phyloP scores from a whole-genome alignment of 371 early-diverging fungal species.

The Rhizopus microsporus region DNA sequence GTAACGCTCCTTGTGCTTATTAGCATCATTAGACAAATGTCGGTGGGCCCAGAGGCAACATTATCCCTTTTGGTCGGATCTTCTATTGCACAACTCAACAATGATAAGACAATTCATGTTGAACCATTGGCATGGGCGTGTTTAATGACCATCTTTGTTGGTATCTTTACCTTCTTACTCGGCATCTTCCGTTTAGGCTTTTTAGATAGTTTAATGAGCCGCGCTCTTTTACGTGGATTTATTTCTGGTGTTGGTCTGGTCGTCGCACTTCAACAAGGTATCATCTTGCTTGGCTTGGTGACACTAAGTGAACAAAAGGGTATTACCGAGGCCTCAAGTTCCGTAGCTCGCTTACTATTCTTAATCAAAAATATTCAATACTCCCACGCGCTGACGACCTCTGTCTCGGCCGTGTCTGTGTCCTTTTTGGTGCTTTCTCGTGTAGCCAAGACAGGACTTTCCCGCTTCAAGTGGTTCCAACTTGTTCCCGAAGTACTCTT shows the following conservation, averaged over 20 bases:
- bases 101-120: slow-evolving; percentile 37
- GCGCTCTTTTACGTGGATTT: slow-evolving; percentile 90
- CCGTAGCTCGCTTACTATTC: slow-evolving; percentile 70
- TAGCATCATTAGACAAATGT: slow-evolving; percentile 65
- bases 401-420: slow-evolving; percentile 69
- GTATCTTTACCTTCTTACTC: slow-evolving; percentile 84
- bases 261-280: slow-evolving; percentile 83
- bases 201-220: slow-evolving; percentile 90
- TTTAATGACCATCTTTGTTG: slow-evolving; percentile 83
- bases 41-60: slow-evolving; percentile 92
- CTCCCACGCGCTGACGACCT: slow-evolving; percentile 67
- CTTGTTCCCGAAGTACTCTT: slow-evolving; percentile 88
- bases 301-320: slow-evolving; percentile 46
- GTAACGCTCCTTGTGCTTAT: background rate
- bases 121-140: slow-evolving; percentile 67
- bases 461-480: slow-evolving; percentile 57
- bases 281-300: slow-evolving; percentile 74
- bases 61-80: slow-evolving; percentile 87
- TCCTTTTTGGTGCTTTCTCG: slow-evolving; percentile 63
- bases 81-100: slow-evolving; percentile 57
- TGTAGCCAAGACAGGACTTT: slow-evolving; percentile 57
- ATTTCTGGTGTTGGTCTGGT: slow-evolving; percentile 91
- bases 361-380: slow-evolving; percentile 54
- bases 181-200: slow-evolving; percentile 95
- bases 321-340: slow-evolving; percentile 68